phyloP scores from a whole-genome alignment of 2,329 filamentous ascomycete genomes.

The Paracamarosporium sp. region DNA sequence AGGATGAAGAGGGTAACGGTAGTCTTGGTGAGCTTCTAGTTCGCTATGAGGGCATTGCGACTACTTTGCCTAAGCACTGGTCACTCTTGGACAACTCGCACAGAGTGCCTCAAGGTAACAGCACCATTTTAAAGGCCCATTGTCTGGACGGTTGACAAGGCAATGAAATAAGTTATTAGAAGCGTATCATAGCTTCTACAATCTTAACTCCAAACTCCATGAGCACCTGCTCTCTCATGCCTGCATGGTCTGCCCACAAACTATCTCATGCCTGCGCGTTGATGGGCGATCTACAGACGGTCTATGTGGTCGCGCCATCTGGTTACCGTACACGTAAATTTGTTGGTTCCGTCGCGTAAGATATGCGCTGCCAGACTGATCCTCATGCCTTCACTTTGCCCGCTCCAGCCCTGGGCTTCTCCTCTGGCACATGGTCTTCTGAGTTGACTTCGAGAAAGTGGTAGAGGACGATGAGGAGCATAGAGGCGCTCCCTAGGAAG shows the following conservation, averaged over 20 bases:
- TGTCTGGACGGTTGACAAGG: not conserved
- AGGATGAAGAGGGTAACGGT: not conserved
- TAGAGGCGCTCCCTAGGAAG: slow-evolving; percentile 86
- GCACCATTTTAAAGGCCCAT: not conserved
- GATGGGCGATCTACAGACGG: not conserved
- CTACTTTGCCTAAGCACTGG: not conserved
- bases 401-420: slow-evolving; percentile 34
- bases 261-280: not conserved
- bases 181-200: slow-evolving; percentile 1
- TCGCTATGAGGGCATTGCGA: not conserved
- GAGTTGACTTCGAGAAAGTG: slow-evolving; percentile 96
- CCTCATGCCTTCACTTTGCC: slow-evolving; percentile 35
- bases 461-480: slow-evolving; percentile 93
- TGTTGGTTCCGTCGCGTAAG: not conserved
- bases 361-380: not conserved
- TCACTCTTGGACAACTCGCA: not conserved
- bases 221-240: slow-evolving; percentile 11
- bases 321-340: not conserved
- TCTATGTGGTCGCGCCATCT: not conserved
- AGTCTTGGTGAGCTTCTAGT: not conserved
- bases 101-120: not conserved
- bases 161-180: not conserved
- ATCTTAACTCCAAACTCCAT: slow-evolving; percentile 13
- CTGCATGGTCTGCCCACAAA: not conserved
- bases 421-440: slow-evolving; percentile 53